phyloP scores from a whole-genome alignment of 257 asterid species.

The Lycium ferocissimum region DNA sequence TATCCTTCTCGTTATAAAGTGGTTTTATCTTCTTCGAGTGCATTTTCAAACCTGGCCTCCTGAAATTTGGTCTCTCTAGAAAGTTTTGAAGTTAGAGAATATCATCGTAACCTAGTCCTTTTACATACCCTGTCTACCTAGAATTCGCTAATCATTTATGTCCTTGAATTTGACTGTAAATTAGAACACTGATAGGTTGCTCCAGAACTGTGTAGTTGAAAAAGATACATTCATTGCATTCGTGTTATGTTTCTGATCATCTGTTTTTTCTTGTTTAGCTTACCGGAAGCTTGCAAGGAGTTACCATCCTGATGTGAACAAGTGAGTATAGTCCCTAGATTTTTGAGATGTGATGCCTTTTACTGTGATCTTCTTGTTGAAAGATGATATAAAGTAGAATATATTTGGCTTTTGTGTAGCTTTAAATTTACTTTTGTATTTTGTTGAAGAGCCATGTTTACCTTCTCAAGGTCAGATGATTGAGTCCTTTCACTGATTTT shows the following conservation, averaged over 20 bases:
- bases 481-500: constrained; percentile 3
- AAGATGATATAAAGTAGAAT: neutral
- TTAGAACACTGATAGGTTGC: neutral
- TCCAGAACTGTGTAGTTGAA: neutral
- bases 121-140: neutral
- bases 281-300: constrained; percentile 96
- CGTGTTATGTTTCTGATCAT: constrained; percentile 9
- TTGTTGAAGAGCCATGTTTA: neutral
- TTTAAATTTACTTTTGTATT: neutral
- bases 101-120: neutral
- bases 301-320: constrained; percentile 97
- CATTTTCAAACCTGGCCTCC: neutral
- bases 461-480: neutral
- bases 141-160: neutral
- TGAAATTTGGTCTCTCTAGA: neutral
- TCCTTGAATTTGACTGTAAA: neutral
- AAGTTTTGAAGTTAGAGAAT: neutral
- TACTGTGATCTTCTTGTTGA: constrained; percentile 14
- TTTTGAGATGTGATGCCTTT: neutral
- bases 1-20: neutral
- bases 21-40: neutral
- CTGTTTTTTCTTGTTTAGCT: constrained; percentile 57
- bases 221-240: neutral
- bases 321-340: constrained; percentile 52
- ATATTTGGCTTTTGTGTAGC: constrained; percentile 13